Evolutionary conservation across 2,329 filamentous ascomycete species (phyloP), one percentile per base, ranked within the genome.

Genomic region (Sporothrix inflata): DNA sequence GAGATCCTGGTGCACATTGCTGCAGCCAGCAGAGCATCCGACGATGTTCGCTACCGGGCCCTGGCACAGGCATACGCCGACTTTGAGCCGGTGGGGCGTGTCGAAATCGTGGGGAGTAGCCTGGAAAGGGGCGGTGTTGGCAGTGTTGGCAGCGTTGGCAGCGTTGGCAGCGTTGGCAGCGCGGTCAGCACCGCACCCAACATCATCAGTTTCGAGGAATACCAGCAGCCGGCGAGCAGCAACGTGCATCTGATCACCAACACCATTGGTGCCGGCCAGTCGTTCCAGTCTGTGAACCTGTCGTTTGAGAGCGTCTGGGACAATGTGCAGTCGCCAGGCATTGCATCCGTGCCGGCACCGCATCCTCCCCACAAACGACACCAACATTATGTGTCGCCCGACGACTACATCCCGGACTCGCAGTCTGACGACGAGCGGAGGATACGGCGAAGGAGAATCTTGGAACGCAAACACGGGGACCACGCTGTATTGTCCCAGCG

Each of bases 1-100:
- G 87, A 89, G 79, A 86, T 89, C 60, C 81, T 89, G 60, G 83
- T 88, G 68, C 87, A 89, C 77, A 83, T 87, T 71, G 79, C 84
- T 12, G 87, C 87, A 40, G 85, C 86, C 7, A 84, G 85, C 76
- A 83, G 78, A 51, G 79, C 81, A 27, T 75, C 77, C 12, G 85
- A 88, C 75, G 87, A 89, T 78, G 78, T 76, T 21, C 75, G 76
- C 16, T 89, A 88, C 74, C 80, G 86, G 45, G 78, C 80, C n/a
- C 79, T 88, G 27, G 86, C 86, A 4, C 76, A 81, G 27, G 84
- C 85, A 2, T 89, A 89, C 74, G 78, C 86, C n/a, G 77, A 82
- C 53, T 89, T 87, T 72, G 75, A 81, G 51, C 81, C 84, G 11
- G 74, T 74, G 0, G 6, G 40, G 45, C 51, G 72, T 1, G 24